Conservation (phyloP, 2,329 filamentous ascomycete genomes). For the Hymenoscyphus fructigenus region DNA sequence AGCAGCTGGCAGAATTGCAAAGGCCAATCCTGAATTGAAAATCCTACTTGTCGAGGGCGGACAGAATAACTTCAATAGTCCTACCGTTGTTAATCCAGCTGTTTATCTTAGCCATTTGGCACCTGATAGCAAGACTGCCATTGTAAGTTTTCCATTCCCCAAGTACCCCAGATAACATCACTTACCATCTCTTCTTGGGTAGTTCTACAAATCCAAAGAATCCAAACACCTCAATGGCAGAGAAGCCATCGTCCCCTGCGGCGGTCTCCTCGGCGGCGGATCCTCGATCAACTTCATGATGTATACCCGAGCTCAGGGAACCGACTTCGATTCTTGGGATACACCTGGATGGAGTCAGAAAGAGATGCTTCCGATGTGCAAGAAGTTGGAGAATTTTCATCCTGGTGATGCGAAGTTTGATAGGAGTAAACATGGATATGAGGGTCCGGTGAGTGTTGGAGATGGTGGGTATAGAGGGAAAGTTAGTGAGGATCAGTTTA, state of each 20-base stretch:
- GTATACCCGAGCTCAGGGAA: constrained; percentile 45
- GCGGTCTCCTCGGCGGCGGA: constrained; percentile 60
- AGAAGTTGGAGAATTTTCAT: constrained; percentile 57
- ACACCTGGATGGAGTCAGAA: constrained; percentile 51
- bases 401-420: constrained; percentile 24
- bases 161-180: not conserved
- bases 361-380: constrained; percentile 53
- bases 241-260: constrained; percentile 42
- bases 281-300: constrained; percentile 61
- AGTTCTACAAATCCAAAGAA: constrained; percentile 52
- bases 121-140: constrained; percentile 48
- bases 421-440: constrained; percentile 47
- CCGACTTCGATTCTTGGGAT: constrained; percentile 54
- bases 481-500: constrained; percentile 47
- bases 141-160: constrained; percentile 22
- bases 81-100: constrained; percentile 51
- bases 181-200: not conserved
- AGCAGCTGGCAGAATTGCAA: constrained; percentile 50
- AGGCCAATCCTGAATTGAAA: constrained; percentile 48
- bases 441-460: constrained; percentile 57
- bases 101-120: constrained; percentile 49
- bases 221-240: constrained; percentile 46
- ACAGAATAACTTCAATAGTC: constrained; percentile 51
- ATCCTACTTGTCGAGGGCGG: constrained; percentile 56
- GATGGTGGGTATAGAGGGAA: constrained; percentile 47